phyloP scores from a whole-genome alignment of 1,139 yeast genomes.

The Geotrichum histeridarum region DNA sequence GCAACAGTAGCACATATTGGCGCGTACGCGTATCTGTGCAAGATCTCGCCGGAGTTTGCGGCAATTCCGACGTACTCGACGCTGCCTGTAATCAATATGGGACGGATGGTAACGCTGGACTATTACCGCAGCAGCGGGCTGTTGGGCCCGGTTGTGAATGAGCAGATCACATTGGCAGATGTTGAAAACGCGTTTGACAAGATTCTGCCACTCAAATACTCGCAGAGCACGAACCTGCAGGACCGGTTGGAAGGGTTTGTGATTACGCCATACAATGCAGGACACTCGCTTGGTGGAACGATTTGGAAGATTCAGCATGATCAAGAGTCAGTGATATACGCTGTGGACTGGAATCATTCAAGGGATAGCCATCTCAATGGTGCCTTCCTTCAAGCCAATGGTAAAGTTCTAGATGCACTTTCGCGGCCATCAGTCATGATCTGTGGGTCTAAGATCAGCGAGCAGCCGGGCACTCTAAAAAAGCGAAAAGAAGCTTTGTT shows the following conservation, averaged over 20 bases:
- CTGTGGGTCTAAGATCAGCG: constrained; percentile 67
- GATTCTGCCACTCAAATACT: constrained; percentile 63
- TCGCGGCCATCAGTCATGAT: constrained; percentile 80
- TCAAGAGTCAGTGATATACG: constrained; percentile 75
- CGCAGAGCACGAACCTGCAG: constrained; percentile 52
- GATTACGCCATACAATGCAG: constrained; percentile 83
- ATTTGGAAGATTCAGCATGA: constrained; percentile 75
- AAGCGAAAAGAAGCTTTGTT: constrained; percentile 55
- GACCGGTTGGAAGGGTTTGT: constrained; percentile 57
- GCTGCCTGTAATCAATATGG: constrained; percentile 79
- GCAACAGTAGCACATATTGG: constrained; percentile 78
- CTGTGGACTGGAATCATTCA: constrained; percentile 94
- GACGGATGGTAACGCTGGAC: constrained; percentile 80
- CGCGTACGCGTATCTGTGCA: constrained; percentile 66
- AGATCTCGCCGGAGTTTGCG: constrained; percentile 59
- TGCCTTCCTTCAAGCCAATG: constrained; percentile 52
- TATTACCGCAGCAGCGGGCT: constrained; percentile 66
- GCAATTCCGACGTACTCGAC: constrained; percentile 80
- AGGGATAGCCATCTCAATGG: constrained; percentile 82
- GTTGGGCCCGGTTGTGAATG: constrained; percentile 62
- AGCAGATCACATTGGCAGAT: constrained; percentile 63
- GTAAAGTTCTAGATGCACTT: constrained; percentile 58
- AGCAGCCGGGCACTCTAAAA: constrained; percentile 56
- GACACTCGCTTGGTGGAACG: constrained; percentile 90
- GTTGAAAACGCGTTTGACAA: constrained; percentile 76